A percentile compares a stretch with the other conserved stretches of the same genome.
phyloP scores from a whole-genome alignment of 306 rosid genomes.

The Sindora glabra region DNA sequence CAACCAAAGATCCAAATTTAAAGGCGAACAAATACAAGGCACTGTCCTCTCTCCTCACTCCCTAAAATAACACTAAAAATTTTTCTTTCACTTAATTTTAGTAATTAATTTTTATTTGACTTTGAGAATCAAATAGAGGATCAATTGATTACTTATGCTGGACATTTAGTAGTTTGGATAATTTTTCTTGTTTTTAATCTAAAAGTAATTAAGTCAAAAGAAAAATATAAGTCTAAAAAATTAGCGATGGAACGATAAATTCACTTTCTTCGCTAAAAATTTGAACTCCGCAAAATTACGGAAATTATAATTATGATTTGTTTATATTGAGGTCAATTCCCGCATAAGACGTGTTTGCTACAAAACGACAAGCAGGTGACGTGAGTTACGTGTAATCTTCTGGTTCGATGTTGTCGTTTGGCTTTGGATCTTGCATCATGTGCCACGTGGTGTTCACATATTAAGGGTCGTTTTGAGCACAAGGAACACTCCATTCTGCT shows the following conservation, averaged over 20 bases:
- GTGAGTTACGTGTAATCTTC: constrained; percentile 15
- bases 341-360: constrained; percentile 3
- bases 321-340: constrained; percentile 7
- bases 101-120: background rate
- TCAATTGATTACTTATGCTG: no score
- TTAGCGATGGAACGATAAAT: no score
- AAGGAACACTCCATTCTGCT: background rate
- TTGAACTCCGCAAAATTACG: background rate
- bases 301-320: background rate
- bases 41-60: background rate
- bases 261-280: no score
- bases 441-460: constrained; percentile 10
- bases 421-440: constrained; percentile 17
- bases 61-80: background rate
- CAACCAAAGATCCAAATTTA: constrained; percentile 68
- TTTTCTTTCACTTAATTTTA: background rate
- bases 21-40: constrained; percentile 12
- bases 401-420: constrained; percentile 6
- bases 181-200: no score
- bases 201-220: no score
- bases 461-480: background rate
- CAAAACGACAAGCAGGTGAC: constrained; percentile 20
- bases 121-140: background rate
- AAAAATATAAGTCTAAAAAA: no score
- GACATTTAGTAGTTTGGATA: no score